These are phyloP conservation scores for Cercospora janseana DNA, from an alignment of 2,329 filamentous ascomycete species.

Conservation along the genomic window DNA sequence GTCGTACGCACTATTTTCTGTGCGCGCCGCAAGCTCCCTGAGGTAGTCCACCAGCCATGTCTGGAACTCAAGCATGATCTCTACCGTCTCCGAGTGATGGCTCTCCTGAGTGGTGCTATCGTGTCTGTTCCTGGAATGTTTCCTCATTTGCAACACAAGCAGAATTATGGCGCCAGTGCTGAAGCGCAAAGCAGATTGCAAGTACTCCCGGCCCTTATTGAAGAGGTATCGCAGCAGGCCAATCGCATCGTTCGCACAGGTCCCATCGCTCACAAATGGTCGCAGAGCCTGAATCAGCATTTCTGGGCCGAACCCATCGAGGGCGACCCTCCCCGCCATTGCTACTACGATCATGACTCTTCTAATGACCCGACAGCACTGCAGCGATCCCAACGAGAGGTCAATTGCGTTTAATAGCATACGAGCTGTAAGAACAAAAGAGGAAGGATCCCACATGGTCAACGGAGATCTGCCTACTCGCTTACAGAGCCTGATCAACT, in stretches of 20 bases:
- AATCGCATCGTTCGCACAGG: constrained; percentile 87
- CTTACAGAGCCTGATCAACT: constrained; percentile 75
- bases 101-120: constrained; percentile 81
- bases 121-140: constrained; percentile 35
- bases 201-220: constrained; percentile 61
- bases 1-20: background rate
- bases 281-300: constrained; percentile 82
- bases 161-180: constrained; percentile 77
- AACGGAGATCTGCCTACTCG: constrained; percentile 64
- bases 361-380: constrained; percentile 81
- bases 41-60: constrained; percentile 74
- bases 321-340: constrained; percentile 70
- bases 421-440: constrained; percentile 52
- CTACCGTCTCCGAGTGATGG: constrained; percentile 74
- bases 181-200: constrained; percentile 66
- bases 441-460: constrained; percentile 29
- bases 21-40: constrained; percentile 36
- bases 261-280: constrained; percentile 74
- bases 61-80: constrained; percentile 72
- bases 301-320: constrained; percentile 78
- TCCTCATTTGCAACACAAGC: constrained; percentile 72
- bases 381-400: constrained; percentile 77
- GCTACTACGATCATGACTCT: constrained; percentile 80
- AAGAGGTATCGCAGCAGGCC: constrained; percentile 85
- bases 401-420: constrained; percentile 78